Conservation (phyloP, 2,329 filamentous ascomycete species). For the Trichophaea hybrida region DNA sequence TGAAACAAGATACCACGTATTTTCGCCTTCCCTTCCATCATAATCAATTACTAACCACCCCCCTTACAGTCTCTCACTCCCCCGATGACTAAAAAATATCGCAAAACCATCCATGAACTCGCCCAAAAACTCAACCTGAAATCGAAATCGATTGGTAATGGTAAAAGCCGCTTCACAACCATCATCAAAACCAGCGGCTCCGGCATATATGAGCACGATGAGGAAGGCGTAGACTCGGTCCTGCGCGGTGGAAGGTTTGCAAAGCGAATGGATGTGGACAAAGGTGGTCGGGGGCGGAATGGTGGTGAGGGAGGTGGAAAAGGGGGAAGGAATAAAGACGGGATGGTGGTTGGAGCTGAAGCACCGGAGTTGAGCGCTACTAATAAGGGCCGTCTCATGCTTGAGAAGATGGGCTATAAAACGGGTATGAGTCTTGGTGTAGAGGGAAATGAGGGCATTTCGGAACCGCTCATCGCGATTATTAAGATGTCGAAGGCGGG, state of each 20-base stretch:
- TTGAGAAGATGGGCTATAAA: constrained; percentile 97
- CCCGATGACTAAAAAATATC: constrained; percentile 70
- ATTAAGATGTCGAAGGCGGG: constrained; percentile 79
- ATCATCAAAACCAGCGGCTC: constrained; percentile 63
- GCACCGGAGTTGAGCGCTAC: constrained; percentile 70
- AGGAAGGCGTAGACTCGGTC: constrained; percentile 40
- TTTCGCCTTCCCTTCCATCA: constrained; percentile 25
- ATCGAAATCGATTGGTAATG: constrained; percentile 68
- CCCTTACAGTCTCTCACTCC: constrained; percentile 49
- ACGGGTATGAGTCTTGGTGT: constrained; percentile 73
- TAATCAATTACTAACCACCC: neutral
- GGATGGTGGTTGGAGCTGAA: constrained; percentile 71
- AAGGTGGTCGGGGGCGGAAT: constrained; percentile 28
- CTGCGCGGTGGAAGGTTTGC: constrained; percentile 42
- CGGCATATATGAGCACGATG: constrained; percentile 38
- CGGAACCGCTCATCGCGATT: constrained; percentile 71
- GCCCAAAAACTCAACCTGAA: constrained; percentile 62
- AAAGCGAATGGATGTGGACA: constrained; percentile 38
- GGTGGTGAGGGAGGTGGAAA: constrained; percentile 28
- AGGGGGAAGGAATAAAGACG: constrained; percentile 45
- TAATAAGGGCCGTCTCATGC: constrained; percentile 71
- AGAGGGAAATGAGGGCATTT: constrained; percentile 69
- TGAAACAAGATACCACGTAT: constrained; percentile 48
- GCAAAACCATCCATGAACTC: constrained; percentile 67
- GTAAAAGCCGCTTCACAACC: constrained; percentile 57